These are phyloP conservation scores for Cyberlindnera japonica DNA, from an alignment of 805 yeast species.

Conservation along the genomic window DNA sequence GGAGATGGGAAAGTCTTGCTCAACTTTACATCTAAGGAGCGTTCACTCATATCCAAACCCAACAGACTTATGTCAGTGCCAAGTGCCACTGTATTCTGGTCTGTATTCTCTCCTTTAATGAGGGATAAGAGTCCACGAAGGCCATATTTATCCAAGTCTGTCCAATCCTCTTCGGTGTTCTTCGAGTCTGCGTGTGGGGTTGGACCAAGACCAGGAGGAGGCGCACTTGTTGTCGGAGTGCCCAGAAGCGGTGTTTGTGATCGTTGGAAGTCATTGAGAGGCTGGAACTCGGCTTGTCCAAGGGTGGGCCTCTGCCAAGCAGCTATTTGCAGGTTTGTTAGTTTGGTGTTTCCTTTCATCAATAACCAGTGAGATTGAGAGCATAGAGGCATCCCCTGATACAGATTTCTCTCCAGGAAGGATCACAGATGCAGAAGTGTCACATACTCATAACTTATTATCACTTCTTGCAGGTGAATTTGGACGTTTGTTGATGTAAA, in stretches of 20 bases:
- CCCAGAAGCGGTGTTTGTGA: constrained; percentile 1
- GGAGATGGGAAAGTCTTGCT: constrained; percentile 80
- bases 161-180: constrained; percentile 14
- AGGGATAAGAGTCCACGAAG: constrained; percentile 59
- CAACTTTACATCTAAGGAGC: constrained; percentile 36
- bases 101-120: constrained; percentile 58
- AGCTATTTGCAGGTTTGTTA: neutral
- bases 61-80: constrained; percentile 70
- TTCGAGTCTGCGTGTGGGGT: neutral
- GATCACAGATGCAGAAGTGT: neutral
- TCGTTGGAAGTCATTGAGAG: neutral
- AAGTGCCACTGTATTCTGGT: constrained; percentile 61
- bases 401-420: too few relatives aligned
- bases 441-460: neutral
- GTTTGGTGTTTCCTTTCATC: neutral
- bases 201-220: neutral
- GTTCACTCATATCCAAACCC: constrained; percentile 55
- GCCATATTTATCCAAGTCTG: constrained; percentile 62
- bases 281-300: neutral
- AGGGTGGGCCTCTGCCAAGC: constrained; percentile 1
- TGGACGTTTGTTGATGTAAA: too few relatives aligned
- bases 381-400: too few relatives aligned
- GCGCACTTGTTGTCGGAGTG: constrained; percentile 1
- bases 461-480: too few relatives aligned
- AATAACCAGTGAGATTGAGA: neutral